Evolutionary conservation across 2,329 filamentous ascomycete species (phyloP).

Genomic region (Xylariaceae sp.): DNA sequence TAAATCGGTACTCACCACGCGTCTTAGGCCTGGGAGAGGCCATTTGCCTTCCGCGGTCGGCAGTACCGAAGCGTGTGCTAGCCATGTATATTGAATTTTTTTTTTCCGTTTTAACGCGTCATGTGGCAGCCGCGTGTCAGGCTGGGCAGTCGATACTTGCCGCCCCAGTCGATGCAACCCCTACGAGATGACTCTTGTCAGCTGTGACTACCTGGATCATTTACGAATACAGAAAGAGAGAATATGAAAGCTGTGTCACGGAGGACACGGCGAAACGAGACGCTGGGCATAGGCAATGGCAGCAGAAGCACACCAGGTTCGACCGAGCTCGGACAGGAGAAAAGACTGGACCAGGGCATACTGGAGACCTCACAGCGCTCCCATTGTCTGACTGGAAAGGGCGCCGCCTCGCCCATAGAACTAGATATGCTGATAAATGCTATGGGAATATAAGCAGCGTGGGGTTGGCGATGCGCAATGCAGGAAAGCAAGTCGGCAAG

Average conservation of each 20-base stretch:
- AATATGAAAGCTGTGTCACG: background rate
- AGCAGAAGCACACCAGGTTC: background rate
- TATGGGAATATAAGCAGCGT: conserved; percentile 2
- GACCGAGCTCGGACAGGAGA: too few species aligned
- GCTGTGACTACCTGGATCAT: background rate
- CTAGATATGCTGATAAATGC: background rate
- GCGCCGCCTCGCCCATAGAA: conserved; percentile 25
- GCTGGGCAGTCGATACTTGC: conserved; percentile 15
- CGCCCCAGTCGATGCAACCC: conserved; percentile 20
- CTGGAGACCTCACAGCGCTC: conserved; percentile 26
- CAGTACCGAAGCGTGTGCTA: conserved; percentile 27
- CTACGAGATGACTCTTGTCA: conserved; percentile 1
- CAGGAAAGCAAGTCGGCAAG: background rate
- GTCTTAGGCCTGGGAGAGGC: conserved; percentile 32
- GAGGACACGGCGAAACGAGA: background rate
- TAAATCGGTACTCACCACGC: conserved; percentile 25
- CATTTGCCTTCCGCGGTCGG: conserved; percentile 29
- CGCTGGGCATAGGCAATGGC: background rate
- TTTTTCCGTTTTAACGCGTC: conserved; percentile 8
- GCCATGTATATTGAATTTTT: conserved; percentile 21
- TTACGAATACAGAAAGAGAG: conserved; percentile 6
- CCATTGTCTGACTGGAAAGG: conserved; percentile 24
- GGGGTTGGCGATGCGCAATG: background rate
- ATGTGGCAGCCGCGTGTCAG: conserved; percentile 15
- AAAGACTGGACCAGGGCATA: conserved; percentile 10